Evolutionary conservation across 1,284 basidiomycete genomes (phyloP), one percentile per base, ranked within the genome.

Genomic region (Ceraceosorus bombacis): DNA sequence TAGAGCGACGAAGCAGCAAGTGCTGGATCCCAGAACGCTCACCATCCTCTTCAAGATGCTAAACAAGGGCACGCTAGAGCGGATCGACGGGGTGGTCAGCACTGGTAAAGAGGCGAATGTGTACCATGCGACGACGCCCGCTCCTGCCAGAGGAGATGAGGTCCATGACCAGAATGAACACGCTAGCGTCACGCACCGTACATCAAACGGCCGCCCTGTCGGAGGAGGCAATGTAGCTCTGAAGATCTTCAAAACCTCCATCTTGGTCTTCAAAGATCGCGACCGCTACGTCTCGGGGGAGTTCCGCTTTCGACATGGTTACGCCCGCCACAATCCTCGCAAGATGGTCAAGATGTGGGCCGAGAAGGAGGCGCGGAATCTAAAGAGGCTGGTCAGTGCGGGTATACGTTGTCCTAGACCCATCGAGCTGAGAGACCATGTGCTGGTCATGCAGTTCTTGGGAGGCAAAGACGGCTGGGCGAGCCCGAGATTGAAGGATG

Each of bases 311-410:
- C 83, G 90, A 46, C 85, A 88, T 64, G 94, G 94, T 6, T 98
- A 98, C 78, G 87, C 87, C 67, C 86, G 87, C 55, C 86, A 85
- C 67, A 99, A 98, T 76, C 94, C 95, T 7, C 85, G 95, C 48
- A 99, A 99, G 80, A 98, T 99, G 94, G 94, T 99, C 13, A 84
- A 90, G 9, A 80, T 98, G 6, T 99, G 95, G 95, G 95, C 95
- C 0, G 95, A 98, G 79, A 99, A 99, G 80, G 95, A 99, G 78
- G 88, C 96, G 85, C 85, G 95, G 15, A 99, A 99, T 74, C 80
- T 99, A 64, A 88, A 88, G 73, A 83, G 95, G 8, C 81, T 99
- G 52, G 82, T 84, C 7, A 80, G 85, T 37, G 90, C 90, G 6
- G 92, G 89, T 0, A 84, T 99, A 53, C 82, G 84, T 38, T 90